phyloP scores from a whole-genome alignment of 177 flowering plant species.

The Vitis hybrid region DNA sequence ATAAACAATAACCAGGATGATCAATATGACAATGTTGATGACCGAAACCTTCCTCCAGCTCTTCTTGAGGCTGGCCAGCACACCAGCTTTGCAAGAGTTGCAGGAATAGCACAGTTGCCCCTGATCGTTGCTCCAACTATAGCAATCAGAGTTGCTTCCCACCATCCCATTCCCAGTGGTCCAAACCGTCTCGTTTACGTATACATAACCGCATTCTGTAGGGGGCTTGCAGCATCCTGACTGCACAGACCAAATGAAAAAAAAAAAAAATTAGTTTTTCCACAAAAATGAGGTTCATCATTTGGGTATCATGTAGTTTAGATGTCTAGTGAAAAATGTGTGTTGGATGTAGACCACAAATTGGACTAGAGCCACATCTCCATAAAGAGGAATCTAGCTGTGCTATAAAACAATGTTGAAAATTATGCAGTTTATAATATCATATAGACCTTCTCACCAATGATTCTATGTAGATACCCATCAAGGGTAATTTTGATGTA shows the following conservation, averaged over 20 bases:
- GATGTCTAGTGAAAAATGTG: no score
- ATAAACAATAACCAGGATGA: constrained; percentile 71
- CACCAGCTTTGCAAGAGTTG: constrained; percentile 89
- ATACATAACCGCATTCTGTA: constrained; percentile 61
- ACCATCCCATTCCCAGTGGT: constrained; percentile 23
- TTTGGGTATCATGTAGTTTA: no score
- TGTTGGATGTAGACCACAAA: no score
- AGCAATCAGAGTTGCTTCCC: constrained; percentile 46
- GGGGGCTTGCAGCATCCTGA: constrained; percentile 99
- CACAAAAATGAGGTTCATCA: no score
- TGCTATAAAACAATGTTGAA: no score
- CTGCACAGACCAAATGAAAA: constrained; percentile 33
- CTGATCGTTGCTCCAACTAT: constrained; percentile 77
- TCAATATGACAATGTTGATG: constrained; percentile 58
- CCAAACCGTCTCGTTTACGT: constrained; percentile 78
- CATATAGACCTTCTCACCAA: no score
- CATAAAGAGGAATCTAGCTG: no score
- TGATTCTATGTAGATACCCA: no score
- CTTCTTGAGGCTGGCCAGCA: constrained; percentile 71
- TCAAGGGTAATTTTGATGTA: no score
- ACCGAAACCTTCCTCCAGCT: constrained; percentile 91
- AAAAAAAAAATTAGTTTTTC: no score
- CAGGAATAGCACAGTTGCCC: constrained; percentile 67
- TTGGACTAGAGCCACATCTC: no score
- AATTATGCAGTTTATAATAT: no score